Conservation (phyloP, 2,329 filamentous ascomycete genomes). For the Aspergillus terreus region DNA sequence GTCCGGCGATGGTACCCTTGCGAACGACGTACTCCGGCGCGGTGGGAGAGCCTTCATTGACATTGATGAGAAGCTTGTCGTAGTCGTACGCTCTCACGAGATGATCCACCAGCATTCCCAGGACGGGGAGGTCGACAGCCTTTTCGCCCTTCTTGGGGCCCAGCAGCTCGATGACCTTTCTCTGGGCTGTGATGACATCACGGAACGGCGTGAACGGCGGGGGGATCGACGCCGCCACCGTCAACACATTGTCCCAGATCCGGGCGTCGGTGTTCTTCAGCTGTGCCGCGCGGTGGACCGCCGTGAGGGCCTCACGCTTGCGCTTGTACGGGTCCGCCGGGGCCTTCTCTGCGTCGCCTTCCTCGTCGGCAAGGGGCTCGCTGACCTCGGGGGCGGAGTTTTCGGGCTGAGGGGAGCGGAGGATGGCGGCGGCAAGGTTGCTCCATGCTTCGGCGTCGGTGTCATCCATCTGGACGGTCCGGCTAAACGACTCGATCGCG, state of each 20-base stretch:
- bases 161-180: conserved; percentile 71
- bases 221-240: conserved; percentile 71
- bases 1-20: conserved; percentile 51
- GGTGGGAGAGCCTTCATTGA: conserved; percentile 29
- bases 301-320: conserved; percentile 71
- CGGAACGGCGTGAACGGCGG: conserved; percentile 64
- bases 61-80: conserved; percentile 32
- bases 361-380: conserved; percentile 27
- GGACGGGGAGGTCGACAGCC: conserved; percentile 69
- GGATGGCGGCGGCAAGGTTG: conserved; percentile 82
- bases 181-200: conserved; percentile 73
- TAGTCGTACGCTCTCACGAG: conserved; percentile 52
- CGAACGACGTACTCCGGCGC: conserved; percentile 34
- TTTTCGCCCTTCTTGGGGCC: conserved; percentile 65
- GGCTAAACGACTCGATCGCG: conserved; percentile 77
- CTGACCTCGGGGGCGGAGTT: conserved; percentile 11
- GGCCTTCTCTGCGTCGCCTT: conserved; percentile 20
- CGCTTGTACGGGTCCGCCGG: conserved; percentile 55
- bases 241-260: conserved; percentile 96
- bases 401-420: conserved; percentile 46
- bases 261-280: conserved; percentile 83
- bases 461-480: conserved; percentile 80
- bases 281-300: conserved; percentile 80
- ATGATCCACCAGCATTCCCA: conserved; percentile 70
- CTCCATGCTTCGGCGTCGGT: conserved; percentile 91